Evolutionary conservation across 1,139 yeast genomes (phyloP).

Genomic region (Saccharomyces hybrid): DNA sequence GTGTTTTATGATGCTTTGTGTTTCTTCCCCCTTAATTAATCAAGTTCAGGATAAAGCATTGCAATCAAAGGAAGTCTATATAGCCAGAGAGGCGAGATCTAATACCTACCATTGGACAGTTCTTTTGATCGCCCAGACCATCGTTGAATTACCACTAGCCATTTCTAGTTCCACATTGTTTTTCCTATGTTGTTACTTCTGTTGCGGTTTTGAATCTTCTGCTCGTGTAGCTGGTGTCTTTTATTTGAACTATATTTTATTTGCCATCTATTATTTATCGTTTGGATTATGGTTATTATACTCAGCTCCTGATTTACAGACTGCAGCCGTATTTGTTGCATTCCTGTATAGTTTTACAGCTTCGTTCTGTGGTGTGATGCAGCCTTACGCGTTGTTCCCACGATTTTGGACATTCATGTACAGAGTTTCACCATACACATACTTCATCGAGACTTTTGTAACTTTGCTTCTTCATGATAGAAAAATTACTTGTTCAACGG

Average conservation of each 20-base stretch:
- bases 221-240: slow-evolving; percentile 48
- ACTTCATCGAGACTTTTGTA: slow-evolving; percentile 52
- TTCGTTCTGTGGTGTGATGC: slow-evolving; percentile 53
- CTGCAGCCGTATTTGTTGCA: slow-evolving; percentile 50
- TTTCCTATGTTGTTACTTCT: slow-evolving; percentile 48
- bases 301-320: slow-evolving; percentile 50
- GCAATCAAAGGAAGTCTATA: slow-evolving; percentile 46
- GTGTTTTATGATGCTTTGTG: slow-evolving; percentile 43
- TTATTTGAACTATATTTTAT: slow-evolving; percentile 42
- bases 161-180: slow-evolving; percentile 42
- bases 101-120: slow-evolving; percentile 59
- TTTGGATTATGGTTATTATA: slow-evolving; percentile 47
- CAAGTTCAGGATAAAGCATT: slow-evolving; percentile 53
- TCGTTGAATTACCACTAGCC: slow-evolving; percentile 47
- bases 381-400: slow-evolving; percentile 45
- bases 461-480: slow-evolving; percentile 46
- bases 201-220: slow-evolving; percentile 41
- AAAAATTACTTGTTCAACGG: slow-evolving; percentile 42
- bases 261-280: slow-evolving; percentile 45
- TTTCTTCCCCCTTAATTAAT: slow-evolving; percentile 47
- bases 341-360: slow-evolving; percentile 46
- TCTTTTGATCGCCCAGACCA: slow-evolving; percentile 42
- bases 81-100: slow-evolving; percentile 53
- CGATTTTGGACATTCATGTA: slow-evolving; percentile 65
- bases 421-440: slow-evolving; percentile 61